Evolutionary conservation across 352 stramenopile species (phyloP), one percentile per base, ranked within the genome.

Genomic region (Halophytophthora batemanensis): DNA sequence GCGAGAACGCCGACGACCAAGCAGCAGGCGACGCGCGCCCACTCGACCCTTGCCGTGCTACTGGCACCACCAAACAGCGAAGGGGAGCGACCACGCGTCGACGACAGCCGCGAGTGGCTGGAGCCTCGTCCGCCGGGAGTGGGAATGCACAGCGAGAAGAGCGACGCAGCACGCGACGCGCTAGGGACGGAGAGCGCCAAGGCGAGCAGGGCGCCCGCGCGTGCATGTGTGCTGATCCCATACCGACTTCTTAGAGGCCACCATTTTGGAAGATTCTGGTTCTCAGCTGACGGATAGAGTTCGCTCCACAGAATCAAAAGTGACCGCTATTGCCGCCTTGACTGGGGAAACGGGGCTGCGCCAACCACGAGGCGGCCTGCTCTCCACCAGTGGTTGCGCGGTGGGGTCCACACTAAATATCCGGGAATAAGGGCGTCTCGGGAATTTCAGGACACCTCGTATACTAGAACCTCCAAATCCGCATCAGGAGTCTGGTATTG

Each of bases 221-320:
- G n/a, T n/a, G n/a, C n/a, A 45, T 55, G 56, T 50, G 14, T 18
- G 64, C 61, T 79, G 25, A 52, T 66, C 65, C 75, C 81, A 78
- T 90, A 93, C 82, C 82, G 82, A 89, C 82, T 93, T 93, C 77
- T 93, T 93, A 80, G 82, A 88, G 76, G 82, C 76, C 80, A 93
- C 82, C 82, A 93, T 93, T 74, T 79, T 87, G 57, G 54, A 59
- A 56, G 56, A 67, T 84, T 71, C 66, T 82, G 81, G 73, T 89
- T 88, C 76, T 84, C 74, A 84, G 75, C 76, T 55, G 59, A 49
- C 61, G 53, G n/a, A 60, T 60, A 31, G 25, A 31, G 25, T 31
- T 31, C 25, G 77, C 75, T 87, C 78, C 76, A 86, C 78, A 72
- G 69, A 81, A 82, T 68, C 58, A 69, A 64, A 63, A 63, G 34